These are phyloP conservation scores for Decorospora gaudefroyi DNA, from an alignment of 2,329 filamentous ascomycete genomes.

Conservation along the genomic window DNA sequence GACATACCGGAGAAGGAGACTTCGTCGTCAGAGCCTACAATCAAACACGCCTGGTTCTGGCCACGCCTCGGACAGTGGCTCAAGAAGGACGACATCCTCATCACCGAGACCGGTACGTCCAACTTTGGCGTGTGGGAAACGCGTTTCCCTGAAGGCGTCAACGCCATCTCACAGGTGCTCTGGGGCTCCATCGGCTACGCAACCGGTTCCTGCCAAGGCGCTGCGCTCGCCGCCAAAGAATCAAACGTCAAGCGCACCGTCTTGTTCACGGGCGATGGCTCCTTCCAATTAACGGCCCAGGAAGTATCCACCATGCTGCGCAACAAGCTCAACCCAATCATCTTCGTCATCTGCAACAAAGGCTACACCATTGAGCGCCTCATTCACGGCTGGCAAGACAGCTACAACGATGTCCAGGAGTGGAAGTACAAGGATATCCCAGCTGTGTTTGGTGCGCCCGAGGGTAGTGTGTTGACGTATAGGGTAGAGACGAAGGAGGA, in stretches of 20 bases:
- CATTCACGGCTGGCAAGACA: conserved; percentile 80
- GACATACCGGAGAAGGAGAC: conserved; percentile 49
- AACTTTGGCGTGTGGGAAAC: conserved; percentile 91
- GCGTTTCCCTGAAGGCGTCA: conserved; percentile 76
- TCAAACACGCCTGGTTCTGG: conserved; percentile 78
- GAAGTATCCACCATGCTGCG: conserved; percentile 84
- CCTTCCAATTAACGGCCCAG: conserved; percentile 81
- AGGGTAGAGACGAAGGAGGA: conserved; percentile 71
- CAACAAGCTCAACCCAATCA: conserved; percentile 73
- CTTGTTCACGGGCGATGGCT: conserved; percentile 87
- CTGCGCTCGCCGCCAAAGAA: conserved; percentile 75
- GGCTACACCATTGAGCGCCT: conserved; percentile 88
- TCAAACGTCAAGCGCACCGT: conserved; percentile 67
- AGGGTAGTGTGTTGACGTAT: conserved; percentile 64
- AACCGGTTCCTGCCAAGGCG: conserved; percentile 66
- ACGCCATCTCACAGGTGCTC: conserved; percentile 77
- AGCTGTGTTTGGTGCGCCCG: conserved; percentile 66
- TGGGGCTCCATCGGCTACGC: conserved; percentile 71
- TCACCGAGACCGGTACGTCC: conserved; percentile 85
- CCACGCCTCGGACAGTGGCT: conserved; percentile 74
- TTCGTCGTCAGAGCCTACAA: conserved; percentile 48
- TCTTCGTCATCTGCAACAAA: conserved; percentile 86
- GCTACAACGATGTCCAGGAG: conserved; percentile 77
- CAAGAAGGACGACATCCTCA: conserved; percentile 71
- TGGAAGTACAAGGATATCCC: conserved; percentile 76